phyloP scores from a whole-genome alignment of 2,329 filamentous ascomycete species.

The Lachnellula willkommii region DNA sequence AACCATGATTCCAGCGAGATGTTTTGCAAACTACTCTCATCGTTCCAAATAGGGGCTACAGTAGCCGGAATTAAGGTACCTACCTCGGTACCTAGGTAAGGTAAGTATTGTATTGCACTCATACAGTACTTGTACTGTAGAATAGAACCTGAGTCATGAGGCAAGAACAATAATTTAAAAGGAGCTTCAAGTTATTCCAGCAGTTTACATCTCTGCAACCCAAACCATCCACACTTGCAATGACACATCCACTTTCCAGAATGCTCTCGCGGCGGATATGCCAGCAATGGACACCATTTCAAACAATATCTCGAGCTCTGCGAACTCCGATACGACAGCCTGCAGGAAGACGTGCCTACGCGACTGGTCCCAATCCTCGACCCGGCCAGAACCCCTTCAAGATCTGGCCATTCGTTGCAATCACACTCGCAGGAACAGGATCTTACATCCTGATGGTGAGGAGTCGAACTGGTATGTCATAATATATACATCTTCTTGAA shows the following conservation, averaged over 20 bases:
- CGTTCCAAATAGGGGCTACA: too few species aligned
- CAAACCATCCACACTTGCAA: conserved; percentile 3
- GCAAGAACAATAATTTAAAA: background rate
- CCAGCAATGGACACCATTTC: conserved; percentile 17
- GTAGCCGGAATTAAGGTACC: too few species aligned
- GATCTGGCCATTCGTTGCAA: conserved; percentile 35
- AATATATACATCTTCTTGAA: background rate
- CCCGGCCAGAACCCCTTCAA: conserved; percentile 32
- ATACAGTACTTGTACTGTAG: too few species aligned
- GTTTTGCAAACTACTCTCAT: too few species aligned
- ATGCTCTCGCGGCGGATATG: conserved; percentile 25
- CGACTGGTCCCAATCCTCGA: conserved; percentile 26
- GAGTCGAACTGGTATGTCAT: conserved; percentile 35
- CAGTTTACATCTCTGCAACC: background rate
- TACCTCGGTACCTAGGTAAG: too few species aligned
- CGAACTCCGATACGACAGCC: conserved; percentile 14
- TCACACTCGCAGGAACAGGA: conserved; percentile 43
- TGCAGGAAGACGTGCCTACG: conserved; percentile 22
- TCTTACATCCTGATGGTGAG: conserved; percentile 48
- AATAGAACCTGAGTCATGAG: background rate
- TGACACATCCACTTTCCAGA: conserved; percentile 25
- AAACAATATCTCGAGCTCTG: conserved; percentile 16
- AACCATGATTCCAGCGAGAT: too few species aligned
- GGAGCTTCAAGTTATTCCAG: background rate
- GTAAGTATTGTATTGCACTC: too few species aligned